Conservation (phyloP, 1,284 basidiomycete species). For the Fistulinella cinereoalba region DNA sequence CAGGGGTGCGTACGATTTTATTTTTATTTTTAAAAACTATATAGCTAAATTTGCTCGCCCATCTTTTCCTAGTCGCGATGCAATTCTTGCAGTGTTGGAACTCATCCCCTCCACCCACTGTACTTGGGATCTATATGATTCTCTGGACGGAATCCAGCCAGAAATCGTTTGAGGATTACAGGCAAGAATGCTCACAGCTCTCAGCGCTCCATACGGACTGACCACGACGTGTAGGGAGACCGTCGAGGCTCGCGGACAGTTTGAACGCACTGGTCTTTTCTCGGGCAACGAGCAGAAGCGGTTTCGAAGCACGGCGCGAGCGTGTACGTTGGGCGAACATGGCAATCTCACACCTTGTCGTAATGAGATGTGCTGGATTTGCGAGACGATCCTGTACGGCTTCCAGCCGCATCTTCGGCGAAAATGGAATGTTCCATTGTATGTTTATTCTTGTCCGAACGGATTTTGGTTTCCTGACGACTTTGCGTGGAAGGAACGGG, state of each 20-base stretch:
- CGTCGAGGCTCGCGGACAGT: constrained; percentile 15
- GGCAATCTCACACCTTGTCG: constrained; percentile 18
- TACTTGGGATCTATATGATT: constrained; percentile 20
- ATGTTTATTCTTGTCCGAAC: too few species aligned
- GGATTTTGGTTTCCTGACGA: not conserved
- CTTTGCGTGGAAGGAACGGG: constrained; percentile 5
- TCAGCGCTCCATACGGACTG: not conserved
- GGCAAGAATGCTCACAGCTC: constrained; percentile 1
- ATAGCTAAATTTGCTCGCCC: too few species aligned
- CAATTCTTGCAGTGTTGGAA: constrained; percentile 14
- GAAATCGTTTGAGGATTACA: constrained; percentile 20
- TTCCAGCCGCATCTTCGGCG: constrained; percentile 22
- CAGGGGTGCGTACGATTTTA: constrained; percentile 11
- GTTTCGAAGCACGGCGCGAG: constrained; percentile 23
- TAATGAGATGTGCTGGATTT: constrained; percentile 11
- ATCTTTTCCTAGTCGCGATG: constrained; percentile 9
- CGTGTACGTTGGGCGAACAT: constrained; percentile 20
- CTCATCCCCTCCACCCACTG: constrained; percentile 7
- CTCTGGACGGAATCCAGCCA: constrained; percentile 16
- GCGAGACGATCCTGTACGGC: constrained; percentile 22
- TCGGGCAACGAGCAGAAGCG: constrained; percentile 24
- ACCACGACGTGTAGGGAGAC: constrained; percentile 8
- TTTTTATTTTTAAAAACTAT: too few species aligned
- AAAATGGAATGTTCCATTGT: constrained; percentile 16
- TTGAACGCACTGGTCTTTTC: constrained; percentile 3